phyloP scores from a whole-genome alignment of 108 stramenopile genomes.

The Nannochloropsis salina region DNA sequence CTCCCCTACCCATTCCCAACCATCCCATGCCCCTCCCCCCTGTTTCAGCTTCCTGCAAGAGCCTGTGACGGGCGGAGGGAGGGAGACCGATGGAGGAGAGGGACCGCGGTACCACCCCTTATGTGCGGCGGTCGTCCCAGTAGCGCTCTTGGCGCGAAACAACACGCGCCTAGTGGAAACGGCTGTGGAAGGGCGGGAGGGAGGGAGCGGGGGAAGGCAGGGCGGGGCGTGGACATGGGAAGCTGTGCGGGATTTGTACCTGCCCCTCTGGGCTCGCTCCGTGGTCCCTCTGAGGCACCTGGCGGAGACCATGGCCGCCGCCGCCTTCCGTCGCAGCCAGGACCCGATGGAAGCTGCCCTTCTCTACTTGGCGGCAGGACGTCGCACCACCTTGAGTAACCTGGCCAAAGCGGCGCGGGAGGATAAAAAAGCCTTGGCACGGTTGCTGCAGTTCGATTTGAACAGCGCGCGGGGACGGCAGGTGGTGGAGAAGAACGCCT shows the following conservation, averaged over 20 bases:
- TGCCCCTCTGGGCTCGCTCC: background rate
- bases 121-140: background rate
- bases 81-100: background rate
- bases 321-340: background rate
- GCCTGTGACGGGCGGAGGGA: no score
- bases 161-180: background rate
- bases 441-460: background rate
- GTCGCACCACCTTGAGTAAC: background rate
- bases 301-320: background rate
- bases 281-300: background rate
- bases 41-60: background rate
- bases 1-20: background rate
- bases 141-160: background rate
- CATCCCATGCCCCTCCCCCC: background rate
- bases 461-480: background rate
- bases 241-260: background rate
- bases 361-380: background rate
- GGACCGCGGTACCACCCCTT: background rate
- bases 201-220: background rate
- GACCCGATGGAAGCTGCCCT: background rate
- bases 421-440: background rate
- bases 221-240: background rate
- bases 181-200: background rate
- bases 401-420: background rate
- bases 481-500: constrained; percentile 14